Evolutionary conservation across 2,329 filamentous ascomycete genomes (phyloP).

Genomic region (Fusarium sp.): DNA sequence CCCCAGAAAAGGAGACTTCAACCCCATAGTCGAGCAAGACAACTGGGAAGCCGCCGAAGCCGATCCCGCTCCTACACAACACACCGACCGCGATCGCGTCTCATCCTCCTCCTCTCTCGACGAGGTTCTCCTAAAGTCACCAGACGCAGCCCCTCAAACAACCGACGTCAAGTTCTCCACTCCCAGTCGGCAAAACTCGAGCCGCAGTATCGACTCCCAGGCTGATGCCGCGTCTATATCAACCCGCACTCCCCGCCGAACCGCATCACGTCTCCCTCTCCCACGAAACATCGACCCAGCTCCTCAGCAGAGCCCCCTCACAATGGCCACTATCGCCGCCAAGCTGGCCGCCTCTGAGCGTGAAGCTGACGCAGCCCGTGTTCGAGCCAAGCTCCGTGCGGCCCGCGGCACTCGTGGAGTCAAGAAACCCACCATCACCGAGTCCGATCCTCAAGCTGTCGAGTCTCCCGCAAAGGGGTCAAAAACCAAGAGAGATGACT

Average conservation of each 20-base stretch:
- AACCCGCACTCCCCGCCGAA: constrained; percentile 35
- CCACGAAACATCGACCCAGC: constrained; percentile 53
- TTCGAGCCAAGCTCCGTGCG: constrained; percentile 70
- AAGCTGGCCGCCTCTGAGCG: constrained; percentile 73
- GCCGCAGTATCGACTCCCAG: constrained; percentile 24
- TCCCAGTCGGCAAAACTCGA: constrained; percentile 35
- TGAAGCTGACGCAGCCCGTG: constrained; percentile 71
- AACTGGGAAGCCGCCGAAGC: constrained; percentile 54
- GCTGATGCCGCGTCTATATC: constrained; percentile 28
- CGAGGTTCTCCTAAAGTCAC: constrained; percentile 48
- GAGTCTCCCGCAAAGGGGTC: constrained; percentile 12
- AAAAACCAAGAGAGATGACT: constrained; percentile 14
- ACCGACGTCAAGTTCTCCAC: constrained; percentile 27
- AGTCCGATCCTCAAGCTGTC: constrained; percentile 30
- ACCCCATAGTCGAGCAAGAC: constrained; percentile 61
- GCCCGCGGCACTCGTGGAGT: constrained; percentile 55
- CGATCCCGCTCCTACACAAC: constrained; percentile 14
- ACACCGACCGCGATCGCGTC: constrained; percentile 36
- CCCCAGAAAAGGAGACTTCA: constrained; percentile 55
- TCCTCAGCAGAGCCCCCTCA: constrained; percentile 66
- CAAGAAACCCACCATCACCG: constrained; percentile 46
- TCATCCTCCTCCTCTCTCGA: constrained; percentile 50
- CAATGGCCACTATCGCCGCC: constrained; percentile 70
- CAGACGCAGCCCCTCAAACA: constrained; percentile 28
- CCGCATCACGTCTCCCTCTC: constrained; percentile 44